phyloP scores from a whole-genome alignment of 139 green algal genomes.

The Spirogloea muscicola region DNA sequence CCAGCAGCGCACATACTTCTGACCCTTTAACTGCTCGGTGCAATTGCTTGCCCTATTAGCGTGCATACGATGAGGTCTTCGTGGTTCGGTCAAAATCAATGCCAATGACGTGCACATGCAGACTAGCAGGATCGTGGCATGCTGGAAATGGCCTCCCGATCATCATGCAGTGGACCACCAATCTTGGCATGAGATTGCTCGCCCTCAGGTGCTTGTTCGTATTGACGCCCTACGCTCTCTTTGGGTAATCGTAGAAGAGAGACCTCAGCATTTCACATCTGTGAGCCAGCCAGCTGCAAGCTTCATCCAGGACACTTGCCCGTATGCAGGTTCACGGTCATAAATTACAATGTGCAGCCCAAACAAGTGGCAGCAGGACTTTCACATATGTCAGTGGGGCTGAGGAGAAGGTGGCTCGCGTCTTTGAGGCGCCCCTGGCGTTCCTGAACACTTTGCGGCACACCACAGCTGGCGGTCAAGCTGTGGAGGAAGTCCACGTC shows the following conservation, averaged over 20 bases:
- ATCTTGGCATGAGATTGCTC: conserved; percentile 84
- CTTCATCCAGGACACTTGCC: too few relatives aligned
- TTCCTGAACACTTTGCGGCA: conserved; percentile 59
- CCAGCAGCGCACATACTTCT: too few relatives aligned
- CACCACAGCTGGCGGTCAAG: not conserved
- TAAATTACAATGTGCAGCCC: conserved; percentile 70
- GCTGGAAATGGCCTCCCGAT: conserved; percentile 4
- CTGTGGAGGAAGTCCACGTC: not conserved
- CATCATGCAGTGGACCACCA: conserved; percentile 48
- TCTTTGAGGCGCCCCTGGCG: conserved; percentile 77
- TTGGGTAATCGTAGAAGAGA: too few relatives aligned
- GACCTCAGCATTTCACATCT: too few relatives aligned
- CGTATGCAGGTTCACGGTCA: too few relatives aligned
- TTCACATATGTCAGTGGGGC: conserved; percentile 70
- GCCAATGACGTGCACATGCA: not conserved
- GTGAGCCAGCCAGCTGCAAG: too few relatives aligned
- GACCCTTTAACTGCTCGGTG: too few relatives aligned
- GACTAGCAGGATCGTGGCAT: conserved; percentile 17
- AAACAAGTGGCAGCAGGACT: not conserved
- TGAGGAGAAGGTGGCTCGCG: conserved; percentile 94
- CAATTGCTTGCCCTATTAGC: too few relatives aligned
- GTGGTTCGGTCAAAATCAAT: too few relatives aligned
- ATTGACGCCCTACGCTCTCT: too few relatives aligned
- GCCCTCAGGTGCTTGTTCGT: conserved; percentile 77
- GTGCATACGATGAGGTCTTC: too few relatives aligned